phyloP scores from a whole-genome alignment of 2,329 filamentous ascomycete species.

The Ceratocystis alfenasii region DNA sequence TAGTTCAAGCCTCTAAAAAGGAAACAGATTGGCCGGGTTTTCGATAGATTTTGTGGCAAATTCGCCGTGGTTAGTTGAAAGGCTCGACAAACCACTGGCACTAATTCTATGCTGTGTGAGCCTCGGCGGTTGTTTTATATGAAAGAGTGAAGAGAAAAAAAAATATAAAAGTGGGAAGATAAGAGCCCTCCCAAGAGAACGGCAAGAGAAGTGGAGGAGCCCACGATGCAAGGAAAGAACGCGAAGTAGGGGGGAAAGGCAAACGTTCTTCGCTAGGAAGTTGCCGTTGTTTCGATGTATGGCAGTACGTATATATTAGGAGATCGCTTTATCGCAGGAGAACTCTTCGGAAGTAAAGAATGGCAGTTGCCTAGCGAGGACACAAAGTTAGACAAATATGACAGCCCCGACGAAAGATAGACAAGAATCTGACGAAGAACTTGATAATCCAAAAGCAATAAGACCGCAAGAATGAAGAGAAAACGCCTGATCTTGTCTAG shows the following conservation, averaged over 20 bases:
- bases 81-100: neutral
- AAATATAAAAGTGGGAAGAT: neutral
- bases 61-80: neutral
- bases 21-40: neutral
- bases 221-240: neutral
- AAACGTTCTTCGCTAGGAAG: neutral
- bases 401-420: neutral
- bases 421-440: neutral
- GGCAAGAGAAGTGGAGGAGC: neutral
- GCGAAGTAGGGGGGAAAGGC: neutral
- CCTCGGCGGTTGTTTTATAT: neutral
- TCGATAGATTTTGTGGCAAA: too few relatives aligned
- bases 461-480: neutral
- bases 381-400: neutral
- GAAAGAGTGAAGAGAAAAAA: conserved; percentile 1
- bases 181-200: neutral
- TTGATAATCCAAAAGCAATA: neutral
- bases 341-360: neutral
- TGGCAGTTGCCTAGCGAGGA: neutral
- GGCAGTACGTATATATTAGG: neutral
- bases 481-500: neutral
- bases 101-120: neutral
- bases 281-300: neutral
- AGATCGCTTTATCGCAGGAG: neutral
- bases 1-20: neutral